Evolutionary conservation across 345 rosid genomes (phyloP).

Genomic region (Dipteronia sinensis): DNA sequence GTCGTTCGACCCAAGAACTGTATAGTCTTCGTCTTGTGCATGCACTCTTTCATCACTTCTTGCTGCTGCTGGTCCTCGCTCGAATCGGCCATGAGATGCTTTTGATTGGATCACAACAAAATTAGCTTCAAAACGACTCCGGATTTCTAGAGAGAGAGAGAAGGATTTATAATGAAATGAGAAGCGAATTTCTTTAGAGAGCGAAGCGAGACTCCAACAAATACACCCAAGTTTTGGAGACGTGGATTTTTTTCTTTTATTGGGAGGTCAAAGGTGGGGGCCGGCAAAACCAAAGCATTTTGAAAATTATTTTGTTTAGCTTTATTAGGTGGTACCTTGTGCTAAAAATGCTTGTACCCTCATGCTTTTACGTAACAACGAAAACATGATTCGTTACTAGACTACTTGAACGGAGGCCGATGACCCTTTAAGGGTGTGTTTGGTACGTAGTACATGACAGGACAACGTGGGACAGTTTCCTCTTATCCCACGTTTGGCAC

Average conservation of each 20-base stretch:
- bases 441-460: no score
- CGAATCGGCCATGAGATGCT: constrained; percentile 16
- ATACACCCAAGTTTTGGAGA: not conserved
- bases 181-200: not conserved
- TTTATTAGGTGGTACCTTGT: not conserved
- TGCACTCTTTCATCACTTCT: constrained; percentile 44
- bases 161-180: not conserved
- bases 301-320: not conserved
- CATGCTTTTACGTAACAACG: not conserved
- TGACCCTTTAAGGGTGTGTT: no score
- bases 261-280: not conserved
- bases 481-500: no score
- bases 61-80: constrained; percentile 36
- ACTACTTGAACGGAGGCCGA: no score
- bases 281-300: constrained; percentile 13
- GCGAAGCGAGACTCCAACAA: not conserved
- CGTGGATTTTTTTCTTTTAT: constrained; percentile 2
- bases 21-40: constrained; percentile 75
- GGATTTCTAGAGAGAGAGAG: not conserved
- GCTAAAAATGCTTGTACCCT: not conserved
- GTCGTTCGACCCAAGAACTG: constrained; percentile 85
- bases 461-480: no score
- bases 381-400: no score
- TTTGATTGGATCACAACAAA: not conserved
- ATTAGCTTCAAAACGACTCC: not conserved